Evolutionary conservation across 495 filamentous ascomycete genomes (phyloP), one percentile per base, ranked within the genome.

Genomic region (Viridothelium virens): DNA sequence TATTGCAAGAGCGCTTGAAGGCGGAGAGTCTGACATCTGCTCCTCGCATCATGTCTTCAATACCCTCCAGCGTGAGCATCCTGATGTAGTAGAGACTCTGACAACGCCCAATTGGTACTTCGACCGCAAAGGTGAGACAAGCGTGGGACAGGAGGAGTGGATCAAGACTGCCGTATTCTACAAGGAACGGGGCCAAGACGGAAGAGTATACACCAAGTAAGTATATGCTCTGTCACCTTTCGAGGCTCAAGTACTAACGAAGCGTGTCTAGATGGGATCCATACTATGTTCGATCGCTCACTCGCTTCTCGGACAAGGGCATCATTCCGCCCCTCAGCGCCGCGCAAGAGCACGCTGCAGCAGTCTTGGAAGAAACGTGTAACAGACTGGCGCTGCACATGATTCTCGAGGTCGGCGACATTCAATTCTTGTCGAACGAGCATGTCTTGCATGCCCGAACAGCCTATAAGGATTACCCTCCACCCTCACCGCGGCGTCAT

Each of bases 91-190:
- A 0, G 83, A 87, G 75, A 84, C 84, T 39, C 79, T 96, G 62
- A 87, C 87, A 2, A 77, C 85, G 66, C 90, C 91, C 0, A 85
- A 89, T 70, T 96, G 92, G 91, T 95, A 94, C 78, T 94, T 96
- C 73, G 92, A 96, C 74, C 89, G 91, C 67, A 96, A 96, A 77
- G 92, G 92, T 53, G 92, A 96, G 78, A 85, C 83, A 2, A 86
- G 82, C 41, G 79, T 81, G 46, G 91, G 89, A 37, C 79, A 96
- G 76, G 85, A 92, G 46, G 85, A 87, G 63, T 96, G 84, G 72
- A 89, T 93, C 73, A 81, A 83, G 38, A 85, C 85, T 33, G 83
- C 84, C 36, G 85, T 96, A 2, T 81, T 96, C 47, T 95, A 91
- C 74, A 78, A 92, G 2, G 91, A 86, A 73, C 76, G 76, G 11